Evolutionary conservation across 352 stramenopile species (phyloP).

Genomic region (Phytophthora nicotianae): DNA sequence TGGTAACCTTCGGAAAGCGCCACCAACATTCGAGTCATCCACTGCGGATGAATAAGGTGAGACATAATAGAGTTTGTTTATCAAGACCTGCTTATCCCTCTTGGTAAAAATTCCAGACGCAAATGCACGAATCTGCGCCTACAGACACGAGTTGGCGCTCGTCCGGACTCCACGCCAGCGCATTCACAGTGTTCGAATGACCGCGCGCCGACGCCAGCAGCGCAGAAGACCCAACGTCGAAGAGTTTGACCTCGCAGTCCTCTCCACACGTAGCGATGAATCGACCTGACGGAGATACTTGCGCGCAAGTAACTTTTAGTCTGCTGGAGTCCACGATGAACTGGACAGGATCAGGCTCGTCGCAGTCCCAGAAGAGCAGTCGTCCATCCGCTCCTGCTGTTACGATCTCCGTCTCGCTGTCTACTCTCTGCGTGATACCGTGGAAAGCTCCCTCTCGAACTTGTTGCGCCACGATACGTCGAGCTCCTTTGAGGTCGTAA

Average conservation of each 20-base stretch:
- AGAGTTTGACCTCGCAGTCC: slow-evolving; percentile 88
- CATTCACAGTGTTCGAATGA: slow-evolving; percentile 78
- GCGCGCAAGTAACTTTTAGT: slow-evolving; percentile 45
- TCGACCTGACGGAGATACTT: slow-evolving; percentile 66
- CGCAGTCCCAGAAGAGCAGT: slow-evolving; percentile 92
- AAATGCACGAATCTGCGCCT: slow-evolving; percentile 89
- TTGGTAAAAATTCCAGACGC: slow-evolving; percentile 92
- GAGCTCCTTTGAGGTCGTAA: slow-evolving; percentile 90
- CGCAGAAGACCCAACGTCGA: slow-evolving; percentile 43
- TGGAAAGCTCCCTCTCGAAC: slow-evolving; percentile 80
- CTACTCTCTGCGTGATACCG: slow-evolving; percentile 83
- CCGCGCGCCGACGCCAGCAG: slow-evolving; percentile 59
- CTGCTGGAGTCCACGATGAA: slow-evolving; percentile 50
- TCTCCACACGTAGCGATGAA: slow-evolving; percentile 85
- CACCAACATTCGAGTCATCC: slow-evolving; percentile 11
- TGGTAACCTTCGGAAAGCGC: slow-evolving; percentile 25
- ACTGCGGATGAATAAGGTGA: slow-evolving; percentile 3
- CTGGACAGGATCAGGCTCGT: slow-evolving; percentile 81
- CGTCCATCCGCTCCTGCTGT: slow-evolving; percentile 82
- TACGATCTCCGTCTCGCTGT: slow-evolving; percentile 92
- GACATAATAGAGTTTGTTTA: slow-evolving; percentile 23
- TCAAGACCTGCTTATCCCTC: slow-evolving; percentile 16
- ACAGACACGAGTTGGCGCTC: slow-evolving; percentile 92
- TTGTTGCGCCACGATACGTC: slow-evolving; percentile 82
- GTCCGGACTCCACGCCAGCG: slow-evolving; percentile 88